These are phyloP conservation scores for Globisporangium recalcitrans DNA, from an alignment of 352 stramenopile genomes.

Conservation along the genomic window DNA sequence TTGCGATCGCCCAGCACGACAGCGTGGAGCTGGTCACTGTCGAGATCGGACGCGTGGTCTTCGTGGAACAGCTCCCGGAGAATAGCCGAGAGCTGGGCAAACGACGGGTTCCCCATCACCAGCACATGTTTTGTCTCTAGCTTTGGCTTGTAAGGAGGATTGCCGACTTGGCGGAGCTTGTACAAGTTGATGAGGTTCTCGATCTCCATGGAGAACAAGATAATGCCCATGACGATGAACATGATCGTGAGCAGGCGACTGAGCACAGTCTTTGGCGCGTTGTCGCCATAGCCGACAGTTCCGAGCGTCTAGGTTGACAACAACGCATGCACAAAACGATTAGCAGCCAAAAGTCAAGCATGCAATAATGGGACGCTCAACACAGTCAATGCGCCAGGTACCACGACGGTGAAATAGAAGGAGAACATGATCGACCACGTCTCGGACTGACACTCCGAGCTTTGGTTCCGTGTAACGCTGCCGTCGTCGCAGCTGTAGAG, in stretches of 20 bases:
- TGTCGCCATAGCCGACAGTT: slow-evolving; percentile 87
- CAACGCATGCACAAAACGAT: neutral
- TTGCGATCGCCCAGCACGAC: slow-evolving; percentile 67
- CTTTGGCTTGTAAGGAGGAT: slow-evolving; percentile 69
- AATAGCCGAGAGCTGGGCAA: slow-evolving; percentile 75
- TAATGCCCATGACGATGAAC: slow-evolving; percentile 86
- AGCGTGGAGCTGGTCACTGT: slow-evolving; percentile 51
- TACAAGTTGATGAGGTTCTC: slow-evolving; percentile 86
- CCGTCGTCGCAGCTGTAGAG: slow-evolving; percentile 69
- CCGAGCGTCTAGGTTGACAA: slow-evolving; percentile 53
- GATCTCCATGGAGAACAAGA: slow-evolving; percentile 87
- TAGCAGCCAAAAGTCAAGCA: neutral
- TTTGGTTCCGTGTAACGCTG: slow-evolving; percentile 45
- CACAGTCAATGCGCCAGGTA: slow-evolving; percentile 20
- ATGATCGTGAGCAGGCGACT: slow-evolving; percentile 80
- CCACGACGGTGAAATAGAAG: slow-evolving; percentile 86
- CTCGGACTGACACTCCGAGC: slow-evolving; percentile 39
- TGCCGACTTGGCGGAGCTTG: slow-evolving; percentile 74
- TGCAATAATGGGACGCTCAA: neutral
- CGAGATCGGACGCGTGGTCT: slow-evolving; percentile 51
- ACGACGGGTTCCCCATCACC: slow-evolving; percentile 81
- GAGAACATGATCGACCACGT: slow-evolving; percentile 88
- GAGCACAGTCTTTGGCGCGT: slow-evolving; percentile 75
- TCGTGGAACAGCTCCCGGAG: slow-evolving; percentile 86
- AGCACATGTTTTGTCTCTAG: slow-evolving; percentile 66